These are phyloP conservation scores for Dianthus caryophyllus DNA, from an alignment of 148 eudicot species.

Conservation along the genomic window DNA sequence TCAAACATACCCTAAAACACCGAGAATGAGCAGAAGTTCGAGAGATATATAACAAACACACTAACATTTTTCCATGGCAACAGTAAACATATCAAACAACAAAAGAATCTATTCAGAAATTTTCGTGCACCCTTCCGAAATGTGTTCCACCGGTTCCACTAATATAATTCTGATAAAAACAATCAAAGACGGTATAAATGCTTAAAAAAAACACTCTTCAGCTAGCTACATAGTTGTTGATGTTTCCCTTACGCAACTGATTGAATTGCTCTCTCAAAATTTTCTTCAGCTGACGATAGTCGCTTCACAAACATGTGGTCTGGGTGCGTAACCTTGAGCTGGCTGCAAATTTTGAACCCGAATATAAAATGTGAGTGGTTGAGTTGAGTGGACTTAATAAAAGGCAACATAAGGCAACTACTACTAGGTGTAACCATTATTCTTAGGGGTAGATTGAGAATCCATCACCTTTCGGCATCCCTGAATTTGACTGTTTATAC, in stretches of 20 bases:
- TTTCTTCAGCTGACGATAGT: conserved; percentile 55
- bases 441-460: no score
- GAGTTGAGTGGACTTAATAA: background rate
- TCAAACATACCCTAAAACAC: no score
- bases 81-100: background rate
- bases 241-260: conserved; percentile 40
- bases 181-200: background rate
- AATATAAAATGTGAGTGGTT: conserved; percentile 5
- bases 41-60: background rate
- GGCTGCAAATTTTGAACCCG: conserved; percentile 44
- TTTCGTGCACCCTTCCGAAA: background rate
- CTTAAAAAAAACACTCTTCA: background rate
- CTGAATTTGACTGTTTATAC: background rate
- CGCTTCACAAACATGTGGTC: conserved; percentile 74
- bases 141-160: background rate
- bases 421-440: no score
- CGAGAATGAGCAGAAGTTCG: background rate
- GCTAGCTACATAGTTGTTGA: background rate
- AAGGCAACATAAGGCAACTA: background rate
- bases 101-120: background rate
- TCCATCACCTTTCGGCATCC: no score
- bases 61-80: background rate
- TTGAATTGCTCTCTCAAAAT: conserved; percentile 73
- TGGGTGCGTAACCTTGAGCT: conserved; percentile 66
- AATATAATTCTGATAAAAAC: background rate